These are phyloP conservation scores for Colletotrichum sp. DNA, from an alignment of 2,329 filamentous ascomycete genomes.

Conservation along the genomic window DNA sequence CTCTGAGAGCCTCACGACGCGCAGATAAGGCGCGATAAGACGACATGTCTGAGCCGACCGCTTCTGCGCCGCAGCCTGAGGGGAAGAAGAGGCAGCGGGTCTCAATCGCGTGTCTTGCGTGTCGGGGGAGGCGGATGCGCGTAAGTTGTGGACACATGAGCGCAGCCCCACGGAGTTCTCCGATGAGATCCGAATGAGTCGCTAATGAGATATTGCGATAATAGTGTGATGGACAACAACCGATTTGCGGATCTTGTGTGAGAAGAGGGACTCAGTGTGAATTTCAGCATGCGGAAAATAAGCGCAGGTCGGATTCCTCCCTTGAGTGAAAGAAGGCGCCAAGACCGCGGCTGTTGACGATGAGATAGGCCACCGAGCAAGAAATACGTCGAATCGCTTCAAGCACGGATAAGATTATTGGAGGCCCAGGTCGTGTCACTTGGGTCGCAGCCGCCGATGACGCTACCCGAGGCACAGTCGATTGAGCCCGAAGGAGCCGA, in stretches of 20 bases:
- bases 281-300: slow-evolving; percentile 17
- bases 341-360: background rate
- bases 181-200: background rate
- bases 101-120: slow-evolving; percentile 21
- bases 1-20: background rate
- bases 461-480: background rate
- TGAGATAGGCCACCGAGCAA: slow-evolving; percentile 27
- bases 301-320: slow-evolving; percentile 7
- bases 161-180: background rate
- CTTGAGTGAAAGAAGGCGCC: too few species aligned
- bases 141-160: background rate
- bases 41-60: background rate
- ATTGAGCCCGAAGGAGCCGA: background rate
- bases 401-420: slow-evolving; percentile 21
- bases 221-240: slow-evolving; percentile 20
- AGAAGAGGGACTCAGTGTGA: slow-evolving; percentile 11
- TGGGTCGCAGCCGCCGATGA: background rate
- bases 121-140: slow-evolving; percentile 19
- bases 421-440: slow-evolving; percentile 20
- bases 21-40: background rate
- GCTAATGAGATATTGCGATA: background rate
- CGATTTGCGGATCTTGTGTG: slow-evolving; percentile 14
- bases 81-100: slow-evolving; percentile 19
- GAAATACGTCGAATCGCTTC: slow-evolving; percentile 26
- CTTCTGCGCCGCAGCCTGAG: background rate